Conservation (phyloP, 352 stramenopile species). For the Globisporangium ultimum region DNA sequence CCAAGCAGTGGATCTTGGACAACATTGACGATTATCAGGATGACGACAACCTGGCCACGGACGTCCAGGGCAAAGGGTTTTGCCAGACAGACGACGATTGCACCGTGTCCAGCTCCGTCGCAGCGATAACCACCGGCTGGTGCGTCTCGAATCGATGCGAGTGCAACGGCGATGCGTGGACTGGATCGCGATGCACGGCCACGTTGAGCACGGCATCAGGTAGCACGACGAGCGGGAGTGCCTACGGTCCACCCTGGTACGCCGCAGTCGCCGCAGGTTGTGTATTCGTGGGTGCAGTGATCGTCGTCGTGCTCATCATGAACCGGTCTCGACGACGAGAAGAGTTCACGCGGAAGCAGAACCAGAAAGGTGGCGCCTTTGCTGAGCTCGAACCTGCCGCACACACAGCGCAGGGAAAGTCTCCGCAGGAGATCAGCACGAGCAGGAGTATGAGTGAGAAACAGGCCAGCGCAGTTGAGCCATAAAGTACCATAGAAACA, state of each 20-base stretch:
- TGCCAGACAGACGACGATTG: conserved; percentile 28
- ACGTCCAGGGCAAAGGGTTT: conserved; percentile 22
- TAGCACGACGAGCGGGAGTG: background rate
- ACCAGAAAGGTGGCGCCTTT: background rate
- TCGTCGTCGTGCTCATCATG: background rate
- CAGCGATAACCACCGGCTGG: conserved; percentile 24
- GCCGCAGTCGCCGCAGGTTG: background rate
- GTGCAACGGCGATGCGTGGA: conserved; percentile 26
- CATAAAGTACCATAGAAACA: no score
- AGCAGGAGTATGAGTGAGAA: background rate
- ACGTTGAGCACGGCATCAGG: conserved; percentile 2
- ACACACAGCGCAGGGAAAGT: background rate
- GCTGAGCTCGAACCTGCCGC: background rate
- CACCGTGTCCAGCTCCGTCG: conserved; percentile 19
- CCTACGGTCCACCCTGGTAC: conserved; percentile 8
- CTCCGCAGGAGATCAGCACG: background rate
- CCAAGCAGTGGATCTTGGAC: conserved; percentile 27
- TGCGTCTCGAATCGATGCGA: conserved; percentile 27
- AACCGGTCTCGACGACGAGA: background rate
- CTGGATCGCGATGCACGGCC: conserved; percentile 27
- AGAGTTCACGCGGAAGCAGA: conserved; percentile 5
- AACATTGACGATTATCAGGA: conserved; percentile 31
- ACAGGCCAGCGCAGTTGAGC: no score
- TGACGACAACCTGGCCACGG: conserved; percentile 16
- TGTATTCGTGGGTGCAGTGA: background rate